A percentile compares a stretch with the other conserved stretches of the same genome.
Conservation (phyloP, 2,329 filamentous ascomycete species). For the Helotiales sp. region DNA sequence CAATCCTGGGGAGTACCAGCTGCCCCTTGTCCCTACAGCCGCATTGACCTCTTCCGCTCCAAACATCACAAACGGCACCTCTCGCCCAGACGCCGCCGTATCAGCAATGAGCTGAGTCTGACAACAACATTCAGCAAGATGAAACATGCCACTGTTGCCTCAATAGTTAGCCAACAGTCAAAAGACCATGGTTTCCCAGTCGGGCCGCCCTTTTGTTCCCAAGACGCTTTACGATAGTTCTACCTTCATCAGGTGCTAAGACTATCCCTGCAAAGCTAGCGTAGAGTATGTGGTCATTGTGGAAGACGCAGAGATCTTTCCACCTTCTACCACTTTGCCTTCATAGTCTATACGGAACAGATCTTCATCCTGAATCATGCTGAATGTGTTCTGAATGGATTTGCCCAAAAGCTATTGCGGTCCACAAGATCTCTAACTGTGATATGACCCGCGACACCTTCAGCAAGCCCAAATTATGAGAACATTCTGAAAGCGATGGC, state of each 20-base stretch:
- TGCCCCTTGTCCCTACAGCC: conserved; percentile 59
- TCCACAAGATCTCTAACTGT: conserved; percentile 38
- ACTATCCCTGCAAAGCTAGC: conserved; percentile 55
- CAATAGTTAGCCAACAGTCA: conserved; percentile 55
- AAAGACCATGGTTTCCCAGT: conserved; percentile 56
- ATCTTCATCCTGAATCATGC: conserved; percentile 55
- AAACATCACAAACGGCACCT: conserved; percentile 67
- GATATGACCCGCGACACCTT: conserved; percentile 51
- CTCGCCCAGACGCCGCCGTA: conserved; percentile 62
- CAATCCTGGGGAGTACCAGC: conserved; percentile 28
- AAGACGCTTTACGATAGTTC: conserved; percentile 51
- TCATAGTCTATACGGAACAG: conserved; percentile 66
- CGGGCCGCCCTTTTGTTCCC: conserved; percentile 55
- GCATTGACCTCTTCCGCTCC: conserved; percentile 67
- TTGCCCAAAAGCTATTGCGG: conserved; percentile 29
- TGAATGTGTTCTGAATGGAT: conserved; percentile 43
- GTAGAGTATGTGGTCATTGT: conserved; percentile 47
- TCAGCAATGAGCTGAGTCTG: conserved; percentile 56
- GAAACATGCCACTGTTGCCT: conserved; percentile 58
- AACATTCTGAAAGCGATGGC: conserved; percentile 52
- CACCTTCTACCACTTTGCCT: conserved; percentile 67
- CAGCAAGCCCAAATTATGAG: conserved; percentile 48
- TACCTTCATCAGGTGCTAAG: conserved; percentile 54
- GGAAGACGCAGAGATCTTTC: conserved; percentile 60
- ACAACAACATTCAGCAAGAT: conserved; percentile 53